A percentile compares a stretch with the other conserved stretches of the same genome.
phyloP scores from a whole-genome alignment of 2,329 filamentous ascomycete genomes.

The Trichoderma afroharzianum region DNA sequence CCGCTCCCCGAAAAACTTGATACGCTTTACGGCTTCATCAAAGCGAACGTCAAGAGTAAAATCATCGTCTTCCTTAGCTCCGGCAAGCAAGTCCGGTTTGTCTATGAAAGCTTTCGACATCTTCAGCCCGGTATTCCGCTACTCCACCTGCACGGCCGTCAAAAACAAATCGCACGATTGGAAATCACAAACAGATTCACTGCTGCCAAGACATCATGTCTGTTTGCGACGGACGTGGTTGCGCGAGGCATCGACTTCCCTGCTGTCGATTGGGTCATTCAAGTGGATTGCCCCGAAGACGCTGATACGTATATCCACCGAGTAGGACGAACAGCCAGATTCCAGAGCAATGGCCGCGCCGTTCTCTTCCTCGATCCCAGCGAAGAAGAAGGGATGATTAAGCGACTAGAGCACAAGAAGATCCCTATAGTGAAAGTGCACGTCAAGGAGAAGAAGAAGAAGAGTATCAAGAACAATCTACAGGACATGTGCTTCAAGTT shows the following conservation, averaged over 20 bases:
- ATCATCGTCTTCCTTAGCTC: constrained; percentile 94
- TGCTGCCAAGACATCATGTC: constrained; percentile 73
- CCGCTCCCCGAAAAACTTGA: constrained; percentile 86
- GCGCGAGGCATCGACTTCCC: constrained; percentile 94
- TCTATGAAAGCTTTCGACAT: constrained; percentile 88
- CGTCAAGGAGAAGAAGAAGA: constrained; percentile 83
- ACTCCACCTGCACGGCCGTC: constrained; percentile 87
- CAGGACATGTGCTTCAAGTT: constrained; percentile 97
- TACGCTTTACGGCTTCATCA: constrained; percentile 88
- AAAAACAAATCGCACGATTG: constrained; percentile 84
- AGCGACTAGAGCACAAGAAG: constrained; percentile 80
- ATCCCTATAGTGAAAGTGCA: constrained; percentile 85
- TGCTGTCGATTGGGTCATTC: constrained; percentile 97
- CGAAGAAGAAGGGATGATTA: constrained; percentile 89
- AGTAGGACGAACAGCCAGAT: constrained; percentile 90
- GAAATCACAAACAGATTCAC: constrained; percentile 86
- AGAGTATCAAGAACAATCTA: constrained; percentile 76
- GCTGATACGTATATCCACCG: constrained; percentile 97
- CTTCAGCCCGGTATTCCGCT: constrained; percentile 92
- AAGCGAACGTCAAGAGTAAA: constrained; percentile 86
- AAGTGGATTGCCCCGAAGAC: constrained; percentile 95
- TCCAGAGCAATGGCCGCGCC: constrained; percentile 80
- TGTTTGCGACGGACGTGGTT: constrained; percentile 94
- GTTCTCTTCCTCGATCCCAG: constrained; percentile 89
- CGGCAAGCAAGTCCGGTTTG: constrained; percentile 93